These are phyloP conservation scores for Backusella psychrophila DNA, from an alignment of 192 early-diverging fungal genomes.

Conservation along the genomic window DNA sequence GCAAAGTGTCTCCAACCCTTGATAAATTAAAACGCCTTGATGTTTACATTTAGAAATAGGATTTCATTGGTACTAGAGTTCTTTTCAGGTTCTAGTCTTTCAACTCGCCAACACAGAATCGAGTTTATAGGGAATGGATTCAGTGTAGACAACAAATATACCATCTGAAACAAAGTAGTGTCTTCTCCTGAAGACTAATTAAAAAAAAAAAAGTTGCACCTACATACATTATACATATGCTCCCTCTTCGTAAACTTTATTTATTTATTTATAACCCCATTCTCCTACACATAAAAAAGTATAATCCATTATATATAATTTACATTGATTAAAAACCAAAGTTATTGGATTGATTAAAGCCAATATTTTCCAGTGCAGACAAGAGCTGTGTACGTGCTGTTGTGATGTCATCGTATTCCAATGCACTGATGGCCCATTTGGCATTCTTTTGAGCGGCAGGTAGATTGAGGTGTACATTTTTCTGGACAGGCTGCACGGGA, in stretches of 20 bases:
- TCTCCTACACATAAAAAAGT: too few species aligned
- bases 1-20: too few species aligned
- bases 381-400: conserved; percentile 80
- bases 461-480: conserved; percentile 38
- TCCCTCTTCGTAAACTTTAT: background rate
- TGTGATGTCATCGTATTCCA: conserved; percentile 92
- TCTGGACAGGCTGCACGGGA: background rate
- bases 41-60: too few species aligned
- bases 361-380: conserved; percentile 55
- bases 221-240: background rate
- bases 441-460: conserved; percentile 82
- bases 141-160: too few species aligned
- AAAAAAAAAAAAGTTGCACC: background rate
- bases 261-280: background rate
- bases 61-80: too few species aligned
- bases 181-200: background rate
- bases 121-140: too few species aligned
- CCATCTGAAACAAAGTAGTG: too few species aligned
- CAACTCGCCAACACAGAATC: too few species aligned
- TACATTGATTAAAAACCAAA: conserved; percentile 21
- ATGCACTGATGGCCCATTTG: conserved; percentile 89
- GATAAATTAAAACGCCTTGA: too few species aligned
- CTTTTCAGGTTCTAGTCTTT: too few species aligned
- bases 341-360: conserved; percentile 31
- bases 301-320: background rate